Evolutionary conservation across 2,329 filamentous ascomycete species (phyloP).

Genomic region (Alternaria incomplexa): DNA sequence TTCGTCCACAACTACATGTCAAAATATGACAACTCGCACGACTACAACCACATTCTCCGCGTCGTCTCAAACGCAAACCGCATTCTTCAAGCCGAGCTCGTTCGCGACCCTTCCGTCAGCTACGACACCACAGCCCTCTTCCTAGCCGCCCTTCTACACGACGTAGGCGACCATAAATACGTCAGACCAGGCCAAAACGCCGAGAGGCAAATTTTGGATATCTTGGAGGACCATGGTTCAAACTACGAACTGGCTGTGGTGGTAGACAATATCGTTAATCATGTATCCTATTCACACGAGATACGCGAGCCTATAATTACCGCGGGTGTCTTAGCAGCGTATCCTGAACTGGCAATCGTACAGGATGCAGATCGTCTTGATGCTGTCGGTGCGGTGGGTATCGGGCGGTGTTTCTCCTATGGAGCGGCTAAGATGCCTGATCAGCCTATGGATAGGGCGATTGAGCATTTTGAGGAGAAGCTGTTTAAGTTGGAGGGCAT

Average conservation of each 20-base stretch:
- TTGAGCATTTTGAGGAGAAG: constrained; percentile 48
- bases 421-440: constrained; percentile 58
- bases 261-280: constrained; percentile 74
- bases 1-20: constrained; percentile 48
- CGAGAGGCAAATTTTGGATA: constrained; percentile 61
- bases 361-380: constrained; percentile 95
- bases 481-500: constrained; percentile 38
- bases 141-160: constrained; percentile 72
- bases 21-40: constrained; percentile 77
- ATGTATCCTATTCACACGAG: constrained; percentile 81
- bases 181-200: constrained; percentile 59
- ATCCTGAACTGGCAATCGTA: constrained; percentile 81
- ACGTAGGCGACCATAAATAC: constrained; percentile 89
- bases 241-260: constrained; percentile 64
- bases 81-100: constrained; percentile 63
- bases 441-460: constrained; percentile 31
- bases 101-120: constrained; percentile 32
- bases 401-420: constrained; percentile 79
- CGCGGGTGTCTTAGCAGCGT: constrained; percentile 62
- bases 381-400: constrained; percentile 84
- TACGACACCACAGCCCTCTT: constrained; percentile 66
- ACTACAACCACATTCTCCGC: constrained; percentile 82
- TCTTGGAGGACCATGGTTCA: constrained; percentile 65
- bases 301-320: constrained; percentile 67
- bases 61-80: constrained; percentile 75